Evolutionary conservation across 768 basidiomycete genomes (phyloP), one percentile per base, ranked within the genome.

Genomic region (Porpolomopsis calyptriformis): DNA sequence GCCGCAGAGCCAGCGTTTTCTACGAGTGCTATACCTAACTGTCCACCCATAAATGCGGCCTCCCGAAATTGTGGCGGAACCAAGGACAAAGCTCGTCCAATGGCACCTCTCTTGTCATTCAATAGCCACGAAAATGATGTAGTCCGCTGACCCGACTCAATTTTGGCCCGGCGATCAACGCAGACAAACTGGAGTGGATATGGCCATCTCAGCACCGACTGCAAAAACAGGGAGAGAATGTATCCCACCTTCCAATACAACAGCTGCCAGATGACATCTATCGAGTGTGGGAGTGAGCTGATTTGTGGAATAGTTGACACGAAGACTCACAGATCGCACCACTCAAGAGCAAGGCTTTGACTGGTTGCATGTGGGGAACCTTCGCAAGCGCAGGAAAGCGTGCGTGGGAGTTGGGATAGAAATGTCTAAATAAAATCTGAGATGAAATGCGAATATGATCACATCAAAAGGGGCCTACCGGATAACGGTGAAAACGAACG

Each of bases 191-290:
- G 49, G 4, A 39, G 46, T 42, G 46, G 41, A 5, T 43, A 24
- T 26, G 35, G 40, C 26, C 37, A 45, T 48, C 16, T 51, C 0
- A 27, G 11, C 16, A 33, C 11, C n/a, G 10, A 14, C 2, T 14
- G 12, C 12, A 11, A 9, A 1, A 40, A 36, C 47, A 40, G 6
- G 36, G 24, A 27, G 10, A 41, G 27, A 26, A 19, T 41, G 24
- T 7, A 20, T 40, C 59, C 47, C 51, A 80, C 83, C 72, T 96
- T 94, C 85, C 89, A 97, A 58, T 98, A 98, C 23, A 91, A 63
- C 24, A 82, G 57, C 68, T 98, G 94, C 94, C 94, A 98, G 26
- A 87, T 72, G 27, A 88, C 66, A 62, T 96, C 93, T 98, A 52
- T 36, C 53, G 3, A 26, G 49, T 8, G 35, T 34, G 34, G 51